A percentile compares a stretch with the other conserved stretches of the same genome.
These are phyloP conservation scores for Colletotrichum kahawae DNA, from an alignment of 2,329 filamentous ascomycete species.

Conservation along the genomic window DNA sequence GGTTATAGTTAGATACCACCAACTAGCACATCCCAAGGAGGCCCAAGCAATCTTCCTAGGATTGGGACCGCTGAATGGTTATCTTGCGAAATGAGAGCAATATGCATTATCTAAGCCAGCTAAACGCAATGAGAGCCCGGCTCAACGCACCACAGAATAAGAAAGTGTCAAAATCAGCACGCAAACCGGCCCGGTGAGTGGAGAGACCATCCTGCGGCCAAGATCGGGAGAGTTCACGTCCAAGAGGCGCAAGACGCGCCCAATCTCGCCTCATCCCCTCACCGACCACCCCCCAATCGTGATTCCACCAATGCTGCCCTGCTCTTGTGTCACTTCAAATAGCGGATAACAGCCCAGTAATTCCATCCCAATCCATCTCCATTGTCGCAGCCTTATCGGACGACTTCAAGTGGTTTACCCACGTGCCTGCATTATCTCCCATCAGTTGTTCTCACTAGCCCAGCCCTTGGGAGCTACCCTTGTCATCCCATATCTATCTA, in stretches of 20 bases:
- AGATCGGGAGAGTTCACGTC: background rate
- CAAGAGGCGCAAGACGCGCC: background rate
- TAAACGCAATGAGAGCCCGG: background rate
- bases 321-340: background rate
- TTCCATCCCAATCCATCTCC: background rate
- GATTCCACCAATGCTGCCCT: slow-evolving; percentile 3
- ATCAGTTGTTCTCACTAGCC: background rate
- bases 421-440: background rate
- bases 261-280: background rate
- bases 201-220: background rate
- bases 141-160: background rate
- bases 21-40: background rate
- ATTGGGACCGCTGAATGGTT: background rate
- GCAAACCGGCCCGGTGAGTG: background rate
- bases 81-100: background rate
- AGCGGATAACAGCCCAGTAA: background rate
- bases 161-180: background rate
- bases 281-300: background rate
- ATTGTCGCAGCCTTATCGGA: background rate
- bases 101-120: background rate
- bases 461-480: background rate
- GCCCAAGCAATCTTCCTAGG: background rate
- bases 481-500: background rate
- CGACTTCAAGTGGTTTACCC: background rate
- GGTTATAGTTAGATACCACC: fast-evolving